Percentiles rank a stretch among this genome's conserved stretches.
Conservation (phyloP, 2,329 filamentous ascomycete genomes). For the Claviceps fusiformis region DNA sequence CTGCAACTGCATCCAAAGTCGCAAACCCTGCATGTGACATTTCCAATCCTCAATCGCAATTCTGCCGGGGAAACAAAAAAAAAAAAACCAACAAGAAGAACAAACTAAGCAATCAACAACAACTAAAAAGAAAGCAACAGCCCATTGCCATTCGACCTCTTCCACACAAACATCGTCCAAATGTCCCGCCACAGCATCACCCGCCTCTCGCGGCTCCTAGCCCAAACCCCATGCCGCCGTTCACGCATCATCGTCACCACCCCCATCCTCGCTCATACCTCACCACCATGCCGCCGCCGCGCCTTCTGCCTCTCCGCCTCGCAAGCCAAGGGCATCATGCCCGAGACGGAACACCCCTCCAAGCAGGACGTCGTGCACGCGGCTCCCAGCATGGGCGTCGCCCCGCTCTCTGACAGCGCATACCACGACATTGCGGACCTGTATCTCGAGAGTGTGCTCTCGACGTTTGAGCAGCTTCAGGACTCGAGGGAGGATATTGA, state of each 20-base stretch:
- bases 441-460: slow-evolving; percentile 49
- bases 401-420: slow-evolving; percentile 52
- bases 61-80: not conserved
- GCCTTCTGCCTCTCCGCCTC: slow-evolving; percentile 17
- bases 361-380: slow-evolving; percentile 26
- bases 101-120: not conserved
- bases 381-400: slow-evolving; percentile 33
- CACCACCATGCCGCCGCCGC: slow-evolving; percentile 7
- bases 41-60: not conserved
- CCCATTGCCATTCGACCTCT: not conserved
- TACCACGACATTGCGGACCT: slow-evolving; percentile 69
- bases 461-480: slow-evolving; percentile 56
- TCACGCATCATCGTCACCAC: slow-evolving; percentile 10
- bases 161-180: not conserved
- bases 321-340: slow-evolving; percentile 39
- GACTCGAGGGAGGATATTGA: slow-evolving; percentile 67
- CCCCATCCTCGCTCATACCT: slow-evolving; percentile 1
- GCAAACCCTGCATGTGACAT: not conserved
- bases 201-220: slow-evolving; percentile 25
- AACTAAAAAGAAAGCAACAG: not conserved
- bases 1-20: not conserved
- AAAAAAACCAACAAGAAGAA: too few species aligned
- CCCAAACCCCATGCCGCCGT: slow-evolving; percentile 18
- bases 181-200: slow-evolving; percentile 21
- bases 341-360: slow-evolving; percentile 42